These are phyloP conservation scores for Rossbeevera mucosa DNA, from an alignment of 768 basidiomycete species.

Conservation along the genomic window DNA sequence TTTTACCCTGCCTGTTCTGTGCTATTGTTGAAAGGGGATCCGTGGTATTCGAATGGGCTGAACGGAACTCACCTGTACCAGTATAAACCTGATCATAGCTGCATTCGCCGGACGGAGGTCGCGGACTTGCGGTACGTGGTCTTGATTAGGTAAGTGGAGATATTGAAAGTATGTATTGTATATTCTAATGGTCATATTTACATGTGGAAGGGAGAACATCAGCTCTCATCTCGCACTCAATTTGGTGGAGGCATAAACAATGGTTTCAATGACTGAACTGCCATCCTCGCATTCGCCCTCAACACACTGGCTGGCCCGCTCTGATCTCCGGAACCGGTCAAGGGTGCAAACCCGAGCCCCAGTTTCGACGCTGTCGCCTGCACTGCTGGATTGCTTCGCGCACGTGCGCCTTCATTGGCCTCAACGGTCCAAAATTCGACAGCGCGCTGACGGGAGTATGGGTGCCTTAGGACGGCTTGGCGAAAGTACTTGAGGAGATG, in stretches of 20 bases:
- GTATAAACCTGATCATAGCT: conserved; percentile 92
- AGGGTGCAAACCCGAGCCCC: conserved; percentile 36
- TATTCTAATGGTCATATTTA: neutral
- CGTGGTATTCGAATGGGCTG: neutral
- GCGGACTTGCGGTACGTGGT: neutral
- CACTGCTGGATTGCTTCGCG: conserved; percentile 46
- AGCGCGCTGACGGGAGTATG: conserved; percentile 43
- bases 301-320: conserved; percentile 20
- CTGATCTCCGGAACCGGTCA: conserved; percentile 3
- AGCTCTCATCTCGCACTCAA: neutral
- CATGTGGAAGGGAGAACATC: neutral
- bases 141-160: conserved; percentile 14
- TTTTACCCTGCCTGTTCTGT: conserved; percentile 98
- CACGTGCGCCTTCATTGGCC: conserved; percentile 46
- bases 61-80: conserved; percentile 71
- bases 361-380: conserved; percentile 42
- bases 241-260: conserved; percentile 21
- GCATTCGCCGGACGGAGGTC: conserved; percentile 12
- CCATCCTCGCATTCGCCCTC: conserved; percentile 25
- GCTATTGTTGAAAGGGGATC: neutral
- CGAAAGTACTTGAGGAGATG: conserved; percentile 54
- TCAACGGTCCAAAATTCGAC: conserved; percentile 56
- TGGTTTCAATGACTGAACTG: conserved; percentile 23
- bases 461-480: conserved; percentile 53
- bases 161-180: neutral